phyloP scores from a whole-genome alignment of 2,329 filamentous ascomycete species.

The Neonectria neomacrospora region DNA sequence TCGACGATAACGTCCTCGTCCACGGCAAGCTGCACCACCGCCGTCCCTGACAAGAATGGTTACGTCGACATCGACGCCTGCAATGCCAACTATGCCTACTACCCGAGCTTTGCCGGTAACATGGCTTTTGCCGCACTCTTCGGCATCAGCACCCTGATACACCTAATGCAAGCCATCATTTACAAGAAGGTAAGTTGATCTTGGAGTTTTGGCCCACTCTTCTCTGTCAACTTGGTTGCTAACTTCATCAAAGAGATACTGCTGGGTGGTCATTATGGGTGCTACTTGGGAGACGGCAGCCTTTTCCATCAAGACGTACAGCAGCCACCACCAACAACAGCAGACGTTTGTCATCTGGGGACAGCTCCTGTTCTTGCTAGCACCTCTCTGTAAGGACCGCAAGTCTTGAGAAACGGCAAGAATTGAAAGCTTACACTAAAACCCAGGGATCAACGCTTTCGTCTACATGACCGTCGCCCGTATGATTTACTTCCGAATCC shows the following conservation, averaged over 20 bases:
- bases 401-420: background rate
- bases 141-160: slow-evolving; percentile 42
- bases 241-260: slow-evolving; percentile 42
- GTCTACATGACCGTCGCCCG: slow-evolving; percentile 57
- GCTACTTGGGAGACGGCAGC: slow-evolving; percentile 52
- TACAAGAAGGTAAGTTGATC: slow-evolving; percentile 46
- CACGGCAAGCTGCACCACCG: slow-evolving; percentile 48
- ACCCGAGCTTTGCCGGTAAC: slow-evolving; percentile 50
- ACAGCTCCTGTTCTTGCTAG: slow-evolving; percentile 53
- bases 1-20: slow-evolving; percentile 48
- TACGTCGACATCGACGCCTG: slow-evolving; percentile 47
- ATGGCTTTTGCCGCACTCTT: slow-evolving; percentile 48
- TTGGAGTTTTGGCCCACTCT: background rate
- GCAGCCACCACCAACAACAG: slow-evolving; percentile 53
- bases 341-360: slow-evolving; percentile 46
- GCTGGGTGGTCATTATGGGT: slow-evolving; percentile 56
- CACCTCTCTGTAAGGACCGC: slow-evolving; percentile 52
- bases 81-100: slow-evolving; percentile 48
- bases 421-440: background rate
- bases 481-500: slow-evolving; percentile 53
- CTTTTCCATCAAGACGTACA: slow-evolving; percentile 52
- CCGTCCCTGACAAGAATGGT: slow-evolving; percentile 48
- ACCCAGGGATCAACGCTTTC: slow-evolving; percentile 56
- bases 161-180: slow-evolving; percentile 44
- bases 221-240: background rate